Evolutionary conservation across 176 grass and related monocot genomes (phyloP).

Genomic region (Eragrostis curvula): DNA sequence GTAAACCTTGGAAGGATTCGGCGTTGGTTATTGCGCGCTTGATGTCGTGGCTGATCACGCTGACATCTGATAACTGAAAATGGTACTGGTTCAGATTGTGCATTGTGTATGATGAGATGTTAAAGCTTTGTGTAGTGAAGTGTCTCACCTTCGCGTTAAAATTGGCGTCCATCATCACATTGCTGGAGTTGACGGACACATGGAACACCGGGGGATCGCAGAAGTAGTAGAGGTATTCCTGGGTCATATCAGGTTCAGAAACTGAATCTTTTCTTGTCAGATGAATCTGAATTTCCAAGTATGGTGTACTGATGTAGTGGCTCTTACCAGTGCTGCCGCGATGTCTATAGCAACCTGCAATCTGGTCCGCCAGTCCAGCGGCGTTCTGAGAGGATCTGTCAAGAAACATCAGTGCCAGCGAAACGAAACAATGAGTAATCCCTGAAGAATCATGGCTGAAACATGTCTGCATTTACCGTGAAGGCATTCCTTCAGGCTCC

Average conservation of each 20-base stretch:
- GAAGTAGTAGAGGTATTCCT: conserved; percentile 97
- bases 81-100: not conserved
- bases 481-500: conserved; percentile 79
- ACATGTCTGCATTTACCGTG: conserved; percentile 55
- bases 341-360: conserved; percentile 88
- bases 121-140: not conserved
- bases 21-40: conserved; percentile 19
- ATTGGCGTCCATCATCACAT: conserved; percentile 70
- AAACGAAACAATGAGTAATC: not conserved
- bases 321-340: conserved; percentile 83
- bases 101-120: not conserved
- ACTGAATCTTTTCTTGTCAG: not conserved
- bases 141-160: conserved; percentile 72
- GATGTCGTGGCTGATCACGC: conserved; percentile 33
- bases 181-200: conserved; percentile 73
- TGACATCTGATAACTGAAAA: conserved; percentile 75
- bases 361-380: conserved; percentile 83
- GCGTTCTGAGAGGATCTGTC: conserved; percentile 88
- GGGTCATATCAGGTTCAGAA: conserved; percentile 19
- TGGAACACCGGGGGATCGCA: conserved; percentile 83
- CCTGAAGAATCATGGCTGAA: conserved; percentile 21
- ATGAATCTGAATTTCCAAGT: not conserved
- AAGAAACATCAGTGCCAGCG: conserved; percentile 18
- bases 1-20: conserved; percentile 51
- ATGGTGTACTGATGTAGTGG: not conserved